Evolutionary conservation across 2,329 filamentous ascomycete species (phyloP), one percentile per base, ranked within the genome.

Genomic region (Remersonia thermophila): DNA sequence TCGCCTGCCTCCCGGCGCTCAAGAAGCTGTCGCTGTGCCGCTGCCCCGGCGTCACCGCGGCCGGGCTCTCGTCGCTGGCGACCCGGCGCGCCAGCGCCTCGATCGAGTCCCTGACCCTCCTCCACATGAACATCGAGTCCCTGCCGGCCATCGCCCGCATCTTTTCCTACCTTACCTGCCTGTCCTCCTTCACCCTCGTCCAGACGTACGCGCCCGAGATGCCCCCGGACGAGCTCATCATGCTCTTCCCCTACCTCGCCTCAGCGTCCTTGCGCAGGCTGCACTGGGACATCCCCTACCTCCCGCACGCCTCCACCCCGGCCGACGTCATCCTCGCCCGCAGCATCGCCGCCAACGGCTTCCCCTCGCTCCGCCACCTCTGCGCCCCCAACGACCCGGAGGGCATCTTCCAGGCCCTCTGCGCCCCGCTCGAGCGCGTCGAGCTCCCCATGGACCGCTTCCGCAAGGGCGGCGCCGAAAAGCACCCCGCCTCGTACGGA

Each of bases 341-440:
- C 39, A 75, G 74, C 48, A 81, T 86, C 44, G 56, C 57, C 4
- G 66, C 69, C 1, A 60, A 61, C 4, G 74, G 73, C 0, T 83
- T 87, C 49, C 81, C 82, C 0, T 53, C 59, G 0, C 64, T 87
- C 8, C 62, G 60, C 8, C 60, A 52, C 2, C 57, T 86, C 13
- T 72, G 81, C 36, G 65, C 73, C 0, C 82, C 80, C 1, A 73
- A 73, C 39, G 82, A 87, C 45, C 70, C 78, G 1, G 71, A 82
- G 4, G 82, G 80, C 17, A 47, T 71, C 7, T 73, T 86, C 43
- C 82, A 87, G 56, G 58, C 63, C 1, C 65, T 85, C 1, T 87
- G 82, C 54, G 69, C 67, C 30, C 80, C 80, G 1, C 59, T 67
- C 3, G 69, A 70, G 20, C 63, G 65, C 20, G 61, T 72, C 14